Conservation (phyloP, 2,329 filamentous ascomycete species). For the Fusarium temperatum region DNA sequence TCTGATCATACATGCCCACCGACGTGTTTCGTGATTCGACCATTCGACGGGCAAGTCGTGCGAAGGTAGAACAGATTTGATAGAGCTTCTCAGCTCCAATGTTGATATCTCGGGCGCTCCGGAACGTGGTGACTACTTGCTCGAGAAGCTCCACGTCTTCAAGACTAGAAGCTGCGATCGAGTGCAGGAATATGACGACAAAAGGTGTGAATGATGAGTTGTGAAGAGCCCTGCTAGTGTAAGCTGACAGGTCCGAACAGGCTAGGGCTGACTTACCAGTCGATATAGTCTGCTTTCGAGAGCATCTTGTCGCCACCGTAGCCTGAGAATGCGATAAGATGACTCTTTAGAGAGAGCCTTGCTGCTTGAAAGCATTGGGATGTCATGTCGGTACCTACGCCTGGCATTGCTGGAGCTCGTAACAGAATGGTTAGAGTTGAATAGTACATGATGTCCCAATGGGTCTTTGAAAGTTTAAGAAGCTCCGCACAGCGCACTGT, state of each 20-base stretch:
- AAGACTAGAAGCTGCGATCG: conserved; percentile 16
- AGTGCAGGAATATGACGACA: conserved; percentile 31
- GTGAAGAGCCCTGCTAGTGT: conserved; percentile 29
- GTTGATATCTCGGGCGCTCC: conserved; percentile 11
- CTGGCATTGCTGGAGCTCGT: conserved; percentile 17
- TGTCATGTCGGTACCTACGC: conserved; percentile 15
- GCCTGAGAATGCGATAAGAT: conserved; percentile 26
- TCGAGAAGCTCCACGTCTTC: conserved; percentile 16
- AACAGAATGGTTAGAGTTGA: conserved; percentile 26
- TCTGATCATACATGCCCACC: conserved; percentile 29
- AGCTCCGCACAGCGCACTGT: conserved; percentile 7
- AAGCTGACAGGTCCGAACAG: not conserved
- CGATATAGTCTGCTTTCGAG: conserved; percentile 28
- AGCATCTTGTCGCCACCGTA: conserved; percentile 13
- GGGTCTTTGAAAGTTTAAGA: not conserved
- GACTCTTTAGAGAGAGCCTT: conserved; percentile 12
- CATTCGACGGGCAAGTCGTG: conserved; percentile 20
- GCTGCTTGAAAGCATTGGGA: conserved; percentile 31
- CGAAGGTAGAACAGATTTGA: conserved; percentile 27
- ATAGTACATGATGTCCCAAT: conserved; percentile 38
- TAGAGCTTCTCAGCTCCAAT: conserved; percentile 26
- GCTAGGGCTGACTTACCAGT: conserved; percentile 15
- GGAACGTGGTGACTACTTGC: conserved; percentile 25
- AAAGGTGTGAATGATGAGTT: conserved; percentile 34
- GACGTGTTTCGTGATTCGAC: conserved; percentile 29